Conservation (phyloP, 495 filamentous ascomycete species). For the Antarctomyces pellizariae region DNA sequence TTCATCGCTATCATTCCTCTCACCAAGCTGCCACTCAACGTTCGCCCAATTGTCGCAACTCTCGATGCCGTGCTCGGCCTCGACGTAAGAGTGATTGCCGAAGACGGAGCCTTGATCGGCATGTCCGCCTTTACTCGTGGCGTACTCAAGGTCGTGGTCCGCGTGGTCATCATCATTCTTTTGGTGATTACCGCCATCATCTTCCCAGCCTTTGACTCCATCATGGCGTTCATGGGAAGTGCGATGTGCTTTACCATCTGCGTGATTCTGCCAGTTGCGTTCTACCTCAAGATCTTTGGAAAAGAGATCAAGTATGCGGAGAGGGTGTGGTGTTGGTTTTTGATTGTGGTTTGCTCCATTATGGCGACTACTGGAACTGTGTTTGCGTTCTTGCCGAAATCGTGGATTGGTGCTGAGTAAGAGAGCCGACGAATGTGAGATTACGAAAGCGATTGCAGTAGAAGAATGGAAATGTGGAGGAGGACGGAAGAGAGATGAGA, state of each 20-base stretch:
- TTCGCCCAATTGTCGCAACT: slow-evolving; percentile 67
- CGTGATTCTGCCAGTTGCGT: slow-evolving; percentile 69
- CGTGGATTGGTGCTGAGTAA: slow-evolving; percentile 21
- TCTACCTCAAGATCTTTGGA: slow-evolving; percentile 86
- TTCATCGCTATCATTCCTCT: slow-evolving; percentile 85
- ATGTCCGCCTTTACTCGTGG: slow-evolving; percentile 33
- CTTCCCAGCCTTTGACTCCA: slow-evolving; percentile 73
- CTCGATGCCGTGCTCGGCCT: slow-evolving; percentile 61
- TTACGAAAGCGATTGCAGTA: too few species aligned
- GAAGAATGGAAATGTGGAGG: too few species aligned
- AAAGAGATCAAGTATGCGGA: slow-evolving; percentile 44
- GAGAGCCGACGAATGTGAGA: too few species aligned
- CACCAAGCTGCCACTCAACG: slow-evolving; percentile 84
- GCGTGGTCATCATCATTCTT: slow-evolving; percentile 29
- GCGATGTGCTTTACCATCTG: slow-evolving; percentile 90
- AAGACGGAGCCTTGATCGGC: slow-evolving; percentile 20
- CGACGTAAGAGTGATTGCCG: slow-evolving; percentile 27
- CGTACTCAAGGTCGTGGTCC: slow-evolving; percentile 32
- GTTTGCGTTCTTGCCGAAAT: slow-evolving; percentile 69
- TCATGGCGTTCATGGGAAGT: slow-evolving; percentile 83
- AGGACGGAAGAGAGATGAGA: too few species aligned
- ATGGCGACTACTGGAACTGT: slow-evolving; percentile 60
- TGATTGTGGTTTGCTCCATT: slow-evolving; percentile 43
- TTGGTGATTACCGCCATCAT: slow-evolving; percentile 53
- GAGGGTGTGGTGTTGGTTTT: slow-evolving; percentile 36